phyloP scores from a whole-genome alignment of 2,329 filamentous ascomycete species.

The Coccinonectria pachysandricola region DNA sequence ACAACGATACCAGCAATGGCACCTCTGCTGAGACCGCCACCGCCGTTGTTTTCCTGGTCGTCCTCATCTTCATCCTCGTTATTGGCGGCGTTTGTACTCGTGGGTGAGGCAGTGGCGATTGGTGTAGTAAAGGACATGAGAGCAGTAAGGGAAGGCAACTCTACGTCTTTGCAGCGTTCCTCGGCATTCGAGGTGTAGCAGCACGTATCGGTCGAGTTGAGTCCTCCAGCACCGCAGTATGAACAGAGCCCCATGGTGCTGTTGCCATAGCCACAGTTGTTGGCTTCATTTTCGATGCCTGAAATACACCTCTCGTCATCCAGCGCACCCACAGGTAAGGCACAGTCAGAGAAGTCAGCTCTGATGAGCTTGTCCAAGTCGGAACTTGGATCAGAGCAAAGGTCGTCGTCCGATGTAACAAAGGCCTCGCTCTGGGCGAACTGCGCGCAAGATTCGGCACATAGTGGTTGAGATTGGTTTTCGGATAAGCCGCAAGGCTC shows the following conservation, averaged over 20 bases:
- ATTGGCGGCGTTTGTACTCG: conserved; percentile 9
- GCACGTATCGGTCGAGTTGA: conserved; percentile 91
- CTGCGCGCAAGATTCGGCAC: conserved; percentile 80
- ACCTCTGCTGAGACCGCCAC: conserved; percentile 57
- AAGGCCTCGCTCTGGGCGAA: conserved; percentile 83
- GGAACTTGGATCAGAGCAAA: conserved; percentile 58
- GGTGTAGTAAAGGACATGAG: conserved; percentile 50
- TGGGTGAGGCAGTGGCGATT: conserved; percentile 29
- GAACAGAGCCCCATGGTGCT: conserved; percentile 69
- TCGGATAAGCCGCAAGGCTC: conserved; percentile 54
- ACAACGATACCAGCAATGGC: conserved; percentile 86
- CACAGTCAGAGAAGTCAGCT: conserved; percentile 86
- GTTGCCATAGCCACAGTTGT: conserved; percentile 75
- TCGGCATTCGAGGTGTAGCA: conserved; percentile 76
- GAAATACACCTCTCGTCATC: conserved; percentile 62
- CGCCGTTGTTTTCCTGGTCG: conserved; percentile 10
- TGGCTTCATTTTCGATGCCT: conserved; percentile 68
- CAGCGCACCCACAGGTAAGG: conserved; percentile 70
- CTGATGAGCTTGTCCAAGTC: conserved; percentile 69
- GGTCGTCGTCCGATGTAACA: conserved; percentile 60
- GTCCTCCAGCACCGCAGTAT: conserved; percentile 73
- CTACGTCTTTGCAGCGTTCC: conserved; percentile 62
- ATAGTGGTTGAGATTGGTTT: conserved; percentile 62
- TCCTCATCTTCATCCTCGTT: conserved; percentile 7
- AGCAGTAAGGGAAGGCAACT: conserved; percentile 63